Percentiles rank a stretch among this genome's conserved stretches.
Conservation (phyloP, 352 stramenopile genomes). For the Phytophthora rubi region DNA sequence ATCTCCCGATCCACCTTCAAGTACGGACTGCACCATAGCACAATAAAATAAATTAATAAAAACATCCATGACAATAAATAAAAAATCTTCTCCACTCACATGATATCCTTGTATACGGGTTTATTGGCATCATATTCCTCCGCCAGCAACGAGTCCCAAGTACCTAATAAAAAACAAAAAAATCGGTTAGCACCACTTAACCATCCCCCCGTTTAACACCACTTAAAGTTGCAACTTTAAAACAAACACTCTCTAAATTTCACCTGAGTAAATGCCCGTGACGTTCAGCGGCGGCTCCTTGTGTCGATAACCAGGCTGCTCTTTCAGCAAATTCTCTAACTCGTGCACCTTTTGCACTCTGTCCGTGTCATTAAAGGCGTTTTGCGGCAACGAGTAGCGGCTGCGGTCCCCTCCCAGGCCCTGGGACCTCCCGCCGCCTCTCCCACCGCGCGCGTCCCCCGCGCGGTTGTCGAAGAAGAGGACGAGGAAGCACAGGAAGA, state of each 20-base stretch:
- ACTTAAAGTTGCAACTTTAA: too few species aligned
- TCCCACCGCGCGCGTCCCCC: constrained; percentile 43
- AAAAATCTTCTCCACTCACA: constrained; percentile 37
- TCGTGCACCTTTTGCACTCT: constrained; percentile 53
- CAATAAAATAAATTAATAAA: not conserved
- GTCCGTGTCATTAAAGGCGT: constrained; percentile 73
- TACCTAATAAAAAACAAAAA: constrained; percentile 29
- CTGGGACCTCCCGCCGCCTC: constrained; percentile 5
- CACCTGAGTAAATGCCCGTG: constrained; percentile 82
- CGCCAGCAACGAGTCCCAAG: constrained; percentile 62
- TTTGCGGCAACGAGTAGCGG: constrained; percentile 50
- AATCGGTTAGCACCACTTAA: too few species aligned
- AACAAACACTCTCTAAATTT: too few species aligned
- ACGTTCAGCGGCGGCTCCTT: constrained; percentile 59
- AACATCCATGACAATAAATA: too few species aligned
- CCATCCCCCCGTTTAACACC: too few species aligned
- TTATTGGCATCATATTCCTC: constrained; percentile 70
- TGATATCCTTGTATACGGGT: constrained; percentile 67
- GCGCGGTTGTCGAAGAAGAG: constrained; percentile 87
- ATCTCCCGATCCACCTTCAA: constrained; percentile 76
- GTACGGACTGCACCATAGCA: constrained; percentile 51
- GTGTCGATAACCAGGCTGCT: constrained; percentile 54
- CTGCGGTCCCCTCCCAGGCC: constrained; percentile 32
- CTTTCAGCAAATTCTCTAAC: constrained; percentile 56
- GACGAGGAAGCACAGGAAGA: constrained; percentile 89